Conservation (phyloP, 1,284 basidiomycete species). For the Mycena sp. region DNA sequence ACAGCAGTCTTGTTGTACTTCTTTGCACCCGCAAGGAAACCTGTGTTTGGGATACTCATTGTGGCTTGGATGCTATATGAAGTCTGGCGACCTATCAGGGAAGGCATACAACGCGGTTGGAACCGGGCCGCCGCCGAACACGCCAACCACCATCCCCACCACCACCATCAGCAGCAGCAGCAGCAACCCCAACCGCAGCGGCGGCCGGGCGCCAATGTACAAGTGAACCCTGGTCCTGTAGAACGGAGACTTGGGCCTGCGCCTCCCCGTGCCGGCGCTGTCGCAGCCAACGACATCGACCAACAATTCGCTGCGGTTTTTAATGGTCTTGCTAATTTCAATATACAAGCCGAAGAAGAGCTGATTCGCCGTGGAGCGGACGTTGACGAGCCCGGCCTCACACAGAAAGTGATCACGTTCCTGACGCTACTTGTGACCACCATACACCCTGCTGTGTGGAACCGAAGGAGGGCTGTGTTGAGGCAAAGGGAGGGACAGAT, state of each 20-base stretch:
- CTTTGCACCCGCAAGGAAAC: slow-evolving; percentile 79
- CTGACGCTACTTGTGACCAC: slow-evolving; percentile 66
- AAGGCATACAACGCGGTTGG: slow-evolving; percentile 56
- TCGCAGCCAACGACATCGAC: slow-evolving; percentile 42
- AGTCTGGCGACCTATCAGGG: slow-evolving; percentile 76
- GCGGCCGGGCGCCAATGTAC: slow-evolving; percentile 52
- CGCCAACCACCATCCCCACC: slow-evolving; percentile 3
- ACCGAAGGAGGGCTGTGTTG: slow-evolving; percentile 68
- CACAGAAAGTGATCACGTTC: slow-evolving; percentile 65
- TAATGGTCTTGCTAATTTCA: slow-evolving; percentile 64
- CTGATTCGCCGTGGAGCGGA: slow-evolving; percentile 46
- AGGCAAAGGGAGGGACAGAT: slow-evolving; percentile 72
- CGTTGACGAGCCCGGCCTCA: slow-evolving; percentile 52
- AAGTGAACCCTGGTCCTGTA: slow-evolving; percentile 47
- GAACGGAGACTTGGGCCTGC: slow-evolving; percentile 23
- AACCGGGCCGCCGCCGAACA: slow-evolving; percentile 44
- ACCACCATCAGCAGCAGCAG: slow-evolving; percentile 4
- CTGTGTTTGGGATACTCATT: slow-evolving; percentile 73
- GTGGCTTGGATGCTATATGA: slow-evolving; percentile 80
- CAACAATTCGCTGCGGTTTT: slow-evolving; percentile 49
- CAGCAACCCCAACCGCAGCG: slow-evolving; percentile 35
- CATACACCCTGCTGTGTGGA: slow-evolving; percentile 80
- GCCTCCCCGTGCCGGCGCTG: slow-evolving; percentile 20
- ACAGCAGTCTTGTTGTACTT: slow-evolving; percentile 80
- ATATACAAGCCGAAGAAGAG: slow-evolving; percentile 64